Evolutionary conservation across 164 flowering plant genomes (phyloP).

Genomic region (Macadamia tetraphylla): DNA sequence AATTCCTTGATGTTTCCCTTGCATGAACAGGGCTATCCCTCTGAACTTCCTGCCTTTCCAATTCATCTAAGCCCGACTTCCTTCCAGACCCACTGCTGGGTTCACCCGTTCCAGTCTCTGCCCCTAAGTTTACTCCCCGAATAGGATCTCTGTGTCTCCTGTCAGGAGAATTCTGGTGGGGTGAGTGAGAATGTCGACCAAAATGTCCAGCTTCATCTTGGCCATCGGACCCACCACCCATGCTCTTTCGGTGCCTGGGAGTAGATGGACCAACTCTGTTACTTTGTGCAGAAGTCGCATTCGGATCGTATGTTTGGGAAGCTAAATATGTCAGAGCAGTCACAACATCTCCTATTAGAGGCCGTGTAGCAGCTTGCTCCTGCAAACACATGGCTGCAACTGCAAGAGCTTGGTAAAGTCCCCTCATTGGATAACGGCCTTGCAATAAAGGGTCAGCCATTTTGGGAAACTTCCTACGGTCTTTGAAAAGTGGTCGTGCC

Average conservation of each 20-base stretch:
- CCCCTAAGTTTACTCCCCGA: conserved; percentile 38
- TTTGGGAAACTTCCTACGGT: conserved; percentile 83
- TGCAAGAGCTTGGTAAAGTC: conserved; percentile 94
- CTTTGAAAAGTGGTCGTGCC: conserved; percentile 92
- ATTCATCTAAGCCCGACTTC: conserved; percentile 58
- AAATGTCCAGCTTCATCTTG: conserved; percentile 27
- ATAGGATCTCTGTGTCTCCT: conserved; percentile 41
- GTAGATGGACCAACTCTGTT: conserved; percentile 54
- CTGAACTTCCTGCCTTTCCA: conserved; percentile 54
- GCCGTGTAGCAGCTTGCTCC: conserved; percentile 92
- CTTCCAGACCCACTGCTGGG: conserved; percentile 65
- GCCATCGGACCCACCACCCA: conserved; percentile 41
- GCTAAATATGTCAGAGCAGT: conserved; percentile 88
- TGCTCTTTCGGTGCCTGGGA: conserved; percentile 39
- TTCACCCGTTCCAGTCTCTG: conserved; percentile 46
- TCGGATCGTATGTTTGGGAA: conserved; percentile 81
- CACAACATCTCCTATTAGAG: conserved; percentile 89
- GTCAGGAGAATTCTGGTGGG: conserved; percentile 63
- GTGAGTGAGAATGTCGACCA: conserved; percentile 46
- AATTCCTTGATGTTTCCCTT: conserved; percentile 48
- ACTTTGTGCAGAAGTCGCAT: conserved; percentile 38
- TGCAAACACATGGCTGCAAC: conserved; percentile 98
- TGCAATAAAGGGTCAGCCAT: conserved; percentile 93
- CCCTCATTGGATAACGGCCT: conserved; percentile 85
- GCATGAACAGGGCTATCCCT: conserved; percentile 52